Conservation (phyloP, 139 green algal genomes). For the Closterium sp. region DNA sequence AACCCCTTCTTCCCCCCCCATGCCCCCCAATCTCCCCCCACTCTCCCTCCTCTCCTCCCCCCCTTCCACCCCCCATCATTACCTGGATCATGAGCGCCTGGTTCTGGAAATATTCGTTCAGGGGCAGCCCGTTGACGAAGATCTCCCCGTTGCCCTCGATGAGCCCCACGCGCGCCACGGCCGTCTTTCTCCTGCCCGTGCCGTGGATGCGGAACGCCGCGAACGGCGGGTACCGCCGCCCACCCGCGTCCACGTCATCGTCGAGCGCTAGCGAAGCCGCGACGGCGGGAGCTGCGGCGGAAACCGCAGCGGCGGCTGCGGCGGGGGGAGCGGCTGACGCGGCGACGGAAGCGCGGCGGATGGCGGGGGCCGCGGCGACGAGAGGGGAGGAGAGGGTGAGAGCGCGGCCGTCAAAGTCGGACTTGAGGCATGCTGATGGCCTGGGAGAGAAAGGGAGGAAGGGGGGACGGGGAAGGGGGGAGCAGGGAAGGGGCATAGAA, state of each 20-base stretch:
- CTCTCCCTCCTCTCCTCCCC: neutral
- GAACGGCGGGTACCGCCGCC: constrained; percentile 5
- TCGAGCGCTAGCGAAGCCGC: neutral
- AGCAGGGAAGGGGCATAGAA: too few relatives aligned
- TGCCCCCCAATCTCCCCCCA: neutral
- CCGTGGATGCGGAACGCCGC: constrained; percentile 29
- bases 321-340: neutral
- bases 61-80: neutral
- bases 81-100: constrained; percentile 39
- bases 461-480: neutral
- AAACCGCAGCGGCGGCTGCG: neutral
- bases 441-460: neutral
- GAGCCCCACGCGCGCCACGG: constrained; percentile 34
- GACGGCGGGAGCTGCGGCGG: neutral
- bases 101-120: constrained; percentile 40
- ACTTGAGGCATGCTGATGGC: neutral
- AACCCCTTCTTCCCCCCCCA: neutral
- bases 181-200: constrained; percentile 42
- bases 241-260: neutral
- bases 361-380: neutral
- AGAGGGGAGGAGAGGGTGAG: neutral
- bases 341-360: neutral
- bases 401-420: neutral
- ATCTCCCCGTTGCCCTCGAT: constrained; percentile 38
- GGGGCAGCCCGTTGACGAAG: constrained; percentile 18